These are phyloP conservation scores for Scheffersomyces quercinus DNA, from an alignment of 1,139 yeast genomes.

Conservation along the genomic window DNA sequence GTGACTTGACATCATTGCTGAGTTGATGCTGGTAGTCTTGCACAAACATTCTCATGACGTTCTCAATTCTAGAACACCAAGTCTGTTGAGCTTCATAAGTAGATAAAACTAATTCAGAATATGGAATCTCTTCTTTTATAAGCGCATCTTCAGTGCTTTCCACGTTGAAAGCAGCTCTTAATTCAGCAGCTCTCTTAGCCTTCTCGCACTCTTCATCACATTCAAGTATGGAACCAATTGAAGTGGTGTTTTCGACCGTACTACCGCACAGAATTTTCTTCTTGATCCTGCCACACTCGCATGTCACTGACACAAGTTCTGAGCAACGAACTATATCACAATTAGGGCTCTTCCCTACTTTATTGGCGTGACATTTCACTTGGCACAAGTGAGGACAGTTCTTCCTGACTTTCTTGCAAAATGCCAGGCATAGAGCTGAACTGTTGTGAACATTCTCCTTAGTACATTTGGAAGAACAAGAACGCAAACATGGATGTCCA, in stretches of 20 bases:
- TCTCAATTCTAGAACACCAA: conserved; percentile 71
- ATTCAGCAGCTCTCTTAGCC: conserved; percentile 56
- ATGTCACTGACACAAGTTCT: conserved; percentile 50
- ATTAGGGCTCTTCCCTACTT: conserved; percentile 29
- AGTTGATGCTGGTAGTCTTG: conserved; percentile 23
- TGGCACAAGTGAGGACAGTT: conserved; percentile 68
- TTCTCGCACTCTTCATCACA: conserved; percentile 76
- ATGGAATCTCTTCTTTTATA: conserved; percentile 27
- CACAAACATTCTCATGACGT: conserved; percentile 50
- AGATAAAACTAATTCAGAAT: conserved; percentile 43
- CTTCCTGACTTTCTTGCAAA: conserved; percentile 52
- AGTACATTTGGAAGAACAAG: conserved; percentile 50
- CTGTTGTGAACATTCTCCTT: conserved; percentile 30
- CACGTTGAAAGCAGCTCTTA: conserved; percentile 63
- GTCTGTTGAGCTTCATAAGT: conserved; percentile 50
- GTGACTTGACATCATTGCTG: conserved; percentile 16
- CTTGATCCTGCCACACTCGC: conserved; percentile 64
- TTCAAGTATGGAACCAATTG: conserved; percentile 37
- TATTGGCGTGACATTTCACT: conserved; percentile 63
- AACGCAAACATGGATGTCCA: conserved; percentile 72
- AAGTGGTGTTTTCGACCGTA: conserved; percentile 25
- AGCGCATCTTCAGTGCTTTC: conserved; percentile 21
- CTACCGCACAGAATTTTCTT: conserved; percentile 57
- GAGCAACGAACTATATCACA: conserved; percentile 47
- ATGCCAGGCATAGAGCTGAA: conserved; percentile 49